These are phyloP conservation scores for Coemansia sp. DNA, from an alignment of 192 early-diverging fungal genomes.

Conservation along the genomic window DNA sequence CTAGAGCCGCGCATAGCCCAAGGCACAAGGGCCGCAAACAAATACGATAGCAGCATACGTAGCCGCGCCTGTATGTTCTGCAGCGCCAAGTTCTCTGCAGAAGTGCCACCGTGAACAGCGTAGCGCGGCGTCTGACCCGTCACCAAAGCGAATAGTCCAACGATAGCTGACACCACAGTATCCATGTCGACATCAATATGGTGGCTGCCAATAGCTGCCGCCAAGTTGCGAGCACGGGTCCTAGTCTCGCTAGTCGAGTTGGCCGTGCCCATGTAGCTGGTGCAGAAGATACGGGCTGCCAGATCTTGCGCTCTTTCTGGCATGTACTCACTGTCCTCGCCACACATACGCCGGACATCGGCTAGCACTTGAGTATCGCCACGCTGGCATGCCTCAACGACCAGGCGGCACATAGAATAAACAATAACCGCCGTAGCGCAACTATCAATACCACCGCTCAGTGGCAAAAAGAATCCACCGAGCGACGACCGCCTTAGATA, in stretches of 20 bases:
- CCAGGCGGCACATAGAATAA: constrained; percentile 59
- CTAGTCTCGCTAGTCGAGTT: constrained; percentile 91
- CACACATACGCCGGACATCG: constrained; percentile 69
- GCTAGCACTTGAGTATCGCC: constrained; percentile 67
- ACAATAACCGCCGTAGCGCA: constrained; percentile 88
- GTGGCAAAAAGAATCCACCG: constrained; percentile 89
- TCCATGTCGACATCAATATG: constrained; percentile 93
- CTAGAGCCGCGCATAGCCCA: constrained; percentile 68
- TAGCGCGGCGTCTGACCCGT: constrained; percentile 75
- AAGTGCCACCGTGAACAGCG: constrained; percentile 80
- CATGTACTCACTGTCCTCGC: constrained; percentile 59
- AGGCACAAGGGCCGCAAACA: constrained; percentile 93
- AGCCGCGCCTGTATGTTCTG: constrained; percentile 97
- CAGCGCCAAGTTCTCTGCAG: constrained; percentile 88
- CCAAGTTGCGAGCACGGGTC: constrained; percentile 74
- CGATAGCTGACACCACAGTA: constrained; percentile 69
- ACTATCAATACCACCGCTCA: constrained; percentile 98
- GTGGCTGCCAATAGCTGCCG: constrained; percentile 83
- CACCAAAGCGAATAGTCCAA: constrained; percentile 70
- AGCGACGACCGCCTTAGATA: constrained; percentile 90
- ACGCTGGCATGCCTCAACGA: constrained; percentile 24
- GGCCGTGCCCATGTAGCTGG: constrained; percentile 92
- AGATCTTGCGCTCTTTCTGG: constrained; percentile 82
- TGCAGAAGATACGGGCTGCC: constrained; percentile 83
- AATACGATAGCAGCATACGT: constrained; percentile 92